A percentile compares a stretch with the other conserved stretches of the same genome.
These are phyloP conservation scores for Fusarium oxysporum DNA, from an alignment of 2,329 filamentous ascomycete genomes.

Conservation along the genomic window DNA sequence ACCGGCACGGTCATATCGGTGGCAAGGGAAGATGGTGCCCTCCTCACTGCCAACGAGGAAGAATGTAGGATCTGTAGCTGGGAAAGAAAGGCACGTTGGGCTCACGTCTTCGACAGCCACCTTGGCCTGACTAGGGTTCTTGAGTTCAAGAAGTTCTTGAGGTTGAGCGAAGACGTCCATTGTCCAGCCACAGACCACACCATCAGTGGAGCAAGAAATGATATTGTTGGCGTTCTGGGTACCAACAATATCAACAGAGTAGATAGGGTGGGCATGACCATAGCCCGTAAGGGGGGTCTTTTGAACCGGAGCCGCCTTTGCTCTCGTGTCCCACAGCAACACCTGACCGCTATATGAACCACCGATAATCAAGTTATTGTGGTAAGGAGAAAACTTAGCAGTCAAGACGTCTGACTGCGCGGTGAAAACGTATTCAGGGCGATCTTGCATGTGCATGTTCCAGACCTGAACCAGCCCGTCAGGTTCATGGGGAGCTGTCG, in stretches of 20 bases:
- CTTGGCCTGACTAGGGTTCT: slow-evolving; percentile 85
- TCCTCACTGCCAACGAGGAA: slow-evolving; percentile 98
- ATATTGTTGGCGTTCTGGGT: slow-evolving; percentile 99
- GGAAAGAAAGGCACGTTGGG: slow-evolving; percentile 94
- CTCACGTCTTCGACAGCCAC: slow-evolving; percentile 86
- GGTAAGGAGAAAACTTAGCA: slow-evolving; percentile 98
- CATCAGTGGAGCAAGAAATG: slow-evolving; percentile 95
- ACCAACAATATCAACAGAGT: slow-evolving; percentile 93
- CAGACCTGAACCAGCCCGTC: slow-evolving; percentile 95
- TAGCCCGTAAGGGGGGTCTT: slow-evolving; percentile 96
- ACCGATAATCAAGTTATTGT: slow-evolving; percentile 94
- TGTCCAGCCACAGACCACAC: slow-evolving; percentile 96
- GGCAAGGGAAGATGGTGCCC: slow-evolving; percentile 94
- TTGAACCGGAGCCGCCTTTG: slow-evolving; percentile 88
- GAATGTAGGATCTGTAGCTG: slow-evolving; percentile 93
- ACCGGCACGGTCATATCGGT: slow-evolving; percentile 95
- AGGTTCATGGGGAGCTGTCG: slow-evolving; percentile 91
- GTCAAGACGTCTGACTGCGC: slow-evolving; percentile 95
- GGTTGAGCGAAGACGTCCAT: slow-evolving; percentile 98
- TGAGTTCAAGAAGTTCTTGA: slow-evolving; percentile 91
- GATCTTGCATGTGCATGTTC: slow-evolving; percentile 94
- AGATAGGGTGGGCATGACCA: slow-evolving; percentile 95
- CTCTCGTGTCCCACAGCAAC: slow-evolving; percentile 94
- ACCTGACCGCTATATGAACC: slow-evolving; percentile 98
- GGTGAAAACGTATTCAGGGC: slow-evolving; percentile 96